These are phyloP conservation scores for Fusarium veterinarium DNA, from an alignment of 2,329 filamentous ascomycete species.

Conservation along the genomic window DNA sequence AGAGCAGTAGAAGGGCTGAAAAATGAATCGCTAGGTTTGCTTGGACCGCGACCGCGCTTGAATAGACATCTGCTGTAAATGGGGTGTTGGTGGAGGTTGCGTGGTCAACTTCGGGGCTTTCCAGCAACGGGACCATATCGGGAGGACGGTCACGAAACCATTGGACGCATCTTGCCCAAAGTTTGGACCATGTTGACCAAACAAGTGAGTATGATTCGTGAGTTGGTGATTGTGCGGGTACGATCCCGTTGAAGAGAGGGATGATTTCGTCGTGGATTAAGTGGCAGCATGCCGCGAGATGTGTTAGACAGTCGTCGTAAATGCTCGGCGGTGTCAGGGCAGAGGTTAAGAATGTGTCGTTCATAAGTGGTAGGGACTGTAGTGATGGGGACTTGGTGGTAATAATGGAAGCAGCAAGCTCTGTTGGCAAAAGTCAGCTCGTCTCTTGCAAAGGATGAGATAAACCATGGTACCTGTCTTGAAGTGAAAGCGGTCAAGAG, in stretches of 20 bases:
- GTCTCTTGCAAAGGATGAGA: rapidly evolving
- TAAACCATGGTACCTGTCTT: background rate
- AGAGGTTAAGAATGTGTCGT: background rate
- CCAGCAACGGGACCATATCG: conserved; percentile 8
- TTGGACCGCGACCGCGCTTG: conserved; percentile 9
- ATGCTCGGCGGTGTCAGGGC: background rate
- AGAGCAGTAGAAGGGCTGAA: conserved; percentile 6
- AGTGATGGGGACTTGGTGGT: background rate
- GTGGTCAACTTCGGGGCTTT: conserved; percentile 11
- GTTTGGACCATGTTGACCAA: conserved; percentile 16
- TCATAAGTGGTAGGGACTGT: background rate
- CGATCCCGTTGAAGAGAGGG: conserved; percentile 3
- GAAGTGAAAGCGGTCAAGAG: conserved; percentile 8
- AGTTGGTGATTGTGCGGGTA: conserved; percentile 5
- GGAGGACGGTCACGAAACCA: conserved; percentile 20
- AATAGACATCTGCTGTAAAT: conserved; percentile 22
- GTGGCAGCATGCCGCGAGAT: conserved; percentile 17
- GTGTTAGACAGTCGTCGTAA: background rate
- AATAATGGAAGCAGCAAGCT: conserved; percentile 16
- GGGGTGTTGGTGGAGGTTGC: background rate
- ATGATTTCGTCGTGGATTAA: background rate
- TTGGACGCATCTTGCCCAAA: conserved; percentile 13
- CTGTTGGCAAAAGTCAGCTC: background rate
- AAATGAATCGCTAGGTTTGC: conserved; percentile 10
- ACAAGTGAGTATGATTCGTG: conserved; percentile 7